Base-by-base conservation (phyloP, 2,329 filamentous ascomycete genomes). In the Cladophialophora immunda region DNA sequence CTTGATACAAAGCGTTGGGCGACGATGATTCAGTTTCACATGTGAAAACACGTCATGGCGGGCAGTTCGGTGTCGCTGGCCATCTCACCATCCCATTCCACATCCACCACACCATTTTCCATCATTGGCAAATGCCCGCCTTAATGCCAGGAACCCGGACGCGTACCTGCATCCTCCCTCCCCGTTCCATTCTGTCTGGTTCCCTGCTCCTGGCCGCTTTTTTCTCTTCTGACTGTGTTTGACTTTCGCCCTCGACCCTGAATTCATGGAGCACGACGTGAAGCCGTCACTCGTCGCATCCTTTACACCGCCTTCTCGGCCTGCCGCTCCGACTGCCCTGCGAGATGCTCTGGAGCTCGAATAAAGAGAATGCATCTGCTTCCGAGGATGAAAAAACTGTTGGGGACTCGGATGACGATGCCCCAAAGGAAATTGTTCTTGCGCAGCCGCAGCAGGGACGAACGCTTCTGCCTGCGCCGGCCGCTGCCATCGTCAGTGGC, bases 401-500 rank as follows among this genome's bases (percentile, higher is more conserved):
- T 47, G 65, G 55, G 17, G 58, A 70, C 17, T 27, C 45, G 9
- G 38, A 47, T 41, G 60, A 65, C 13, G 57, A 65, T 38, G 58
- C 19, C 38, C 32, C 61, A 36, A 38, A 65, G 27, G 60, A 63
- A 41, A 34, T 68, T 45, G 57, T 67, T 47, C 53, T 68, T 27
- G 63, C 66, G 19, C 66, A 64, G 41, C 58, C 68, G 53, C 63
- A 55, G 25, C 68, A 64, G 38, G 68, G 68, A 56, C 55, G 68
- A 32, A 81, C 81, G 15, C 75, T 83, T 4, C 77, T 83, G 3
- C 81, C 81, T 32, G 74, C 75, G 27, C 78, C 80, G 38, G 75
- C 82, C 29, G 81, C 81, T 11, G 81, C 81, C 4, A 67, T 80
- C 17, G 76, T 83, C n/a, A 81, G 79, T 15, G 70, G 81, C 36